These are phyloP conservation scores for Vanrija pseudolonga DNA, from an alignment of 1,284 basidiomycete species.

Conservation along the genomic window DNA sequence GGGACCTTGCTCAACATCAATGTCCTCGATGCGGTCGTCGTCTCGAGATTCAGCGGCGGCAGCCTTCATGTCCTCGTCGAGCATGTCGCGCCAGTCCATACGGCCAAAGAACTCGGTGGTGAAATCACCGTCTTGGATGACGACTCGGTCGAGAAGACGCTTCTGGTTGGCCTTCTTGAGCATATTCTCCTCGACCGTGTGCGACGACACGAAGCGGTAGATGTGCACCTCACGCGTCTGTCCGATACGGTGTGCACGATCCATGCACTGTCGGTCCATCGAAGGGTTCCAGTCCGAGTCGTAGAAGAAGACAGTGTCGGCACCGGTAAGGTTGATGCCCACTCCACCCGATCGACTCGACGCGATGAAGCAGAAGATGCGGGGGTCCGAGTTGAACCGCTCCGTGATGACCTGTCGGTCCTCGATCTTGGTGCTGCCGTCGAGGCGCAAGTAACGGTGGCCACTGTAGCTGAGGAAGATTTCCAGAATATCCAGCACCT, in stretches of 20 bases:
- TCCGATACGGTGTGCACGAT: conserved; percentile 73
- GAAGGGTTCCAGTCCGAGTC: conserved; percentile 98
- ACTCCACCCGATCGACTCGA: conserved; percentile 91
- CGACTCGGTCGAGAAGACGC: conserved; percentile 80
- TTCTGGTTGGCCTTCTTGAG: conserved; percentile 95
- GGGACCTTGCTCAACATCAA: conserved; percentile 25
- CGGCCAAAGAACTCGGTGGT: conserved; percentile 55
- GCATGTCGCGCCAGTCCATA: conserved; percentile 79
- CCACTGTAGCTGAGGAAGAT: conserved; percentile 90
- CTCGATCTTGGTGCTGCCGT: conserved; percentile 93
- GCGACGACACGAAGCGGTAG: conserved; percentile 81
- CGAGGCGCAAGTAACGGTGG: conserved; percentile 85
- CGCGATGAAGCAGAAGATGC: conserved; percentile 90
- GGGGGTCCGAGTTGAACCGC: conserved; percentile 88
- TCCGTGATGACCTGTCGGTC: conserved; percentile 93
- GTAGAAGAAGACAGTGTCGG: conserved; percentile 87
- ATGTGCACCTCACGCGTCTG: conserved; percentile 97
- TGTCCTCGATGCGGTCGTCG: conserved; percentile 30
- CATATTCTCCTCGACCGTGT: conserved; percentile 93
- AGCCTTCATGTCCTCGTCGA: conserved; percentile 51
- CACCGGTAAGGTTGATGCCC: conserved; percentile 95
- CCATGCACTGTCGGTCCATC: conserved; percentile 96
- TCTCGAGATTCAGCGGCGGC: conserved; percentile 52
- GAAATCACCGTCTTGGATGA: conserved; percentile 92
- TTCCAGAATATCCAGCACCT: conserved; percentile 89